Conservation (phyloP, 2,329 filamentous ascomycete genomes). For the Trichoderma sp. region DNA sequence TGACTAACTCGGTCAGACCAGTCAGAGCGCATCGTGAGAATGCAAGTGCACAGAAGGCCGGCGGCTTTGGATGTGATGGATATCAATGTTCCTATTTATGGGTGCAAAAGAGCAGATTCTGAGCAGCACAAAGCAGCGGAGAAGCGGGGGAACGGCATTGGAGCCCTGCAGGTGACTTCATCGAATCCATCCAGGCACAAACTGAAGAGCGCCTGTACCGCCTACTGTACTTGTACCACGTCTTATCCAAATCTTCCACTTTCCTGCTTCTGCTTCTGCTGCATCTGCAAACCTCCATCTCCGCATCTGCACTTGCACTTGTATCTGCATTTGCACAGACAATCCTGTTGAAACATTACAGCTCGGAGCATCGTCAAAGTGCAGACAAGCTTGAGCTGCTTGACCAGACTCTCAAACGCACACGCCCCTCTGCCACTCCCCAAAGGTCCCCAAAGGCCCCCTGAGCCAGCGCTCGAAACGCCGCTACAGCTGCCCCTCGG, state of each 20-base stretch:
- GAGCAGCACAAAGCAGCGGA: not conserved
- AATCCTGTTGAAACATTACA: not conserved
- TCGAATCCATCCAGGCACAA: not conserved
- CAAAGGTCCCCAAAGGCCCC: not conserved
- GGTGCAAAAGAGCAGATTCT: not conserved
- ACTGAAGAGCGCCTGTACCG: not conserved
- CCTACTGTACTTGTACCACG: not conserved
- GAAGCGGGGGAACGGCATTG: not conserved
- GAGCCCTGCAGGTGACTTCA: not conserved
- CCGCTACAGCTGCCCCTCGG: slow-evolving; percentile 16
- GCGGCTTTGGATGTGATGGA: slow-evolving; percentile 15
- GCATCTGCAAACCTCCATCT: not conserved
- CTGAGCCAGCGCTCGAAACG: slow-evolving; percentile 20
- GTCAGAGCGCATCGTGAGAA: slow-evolving; percentile 7
- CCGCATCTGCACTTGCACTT: not conserved
- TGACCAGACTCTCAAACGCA: slow-evolving; percentile 10
- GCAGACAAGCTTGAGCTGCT: not conserved
- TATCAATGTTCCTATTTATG: slow-evolving; percentile 11
- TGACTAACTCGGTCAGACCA: slow-evolving; percentile 14
- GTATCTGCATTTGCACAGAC: not conserved
- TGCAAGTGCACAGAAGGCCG: not conserved
- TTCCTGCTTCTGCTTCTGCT: not conserved
- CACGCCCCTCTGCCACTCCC: slow-evolving; percentile 4
- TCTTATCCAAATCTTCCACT: not conserved
- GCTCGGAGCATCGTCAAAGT: not conserved